Evolutionary conservation across 805 yeast genomes (phyloP).

Genomic region (Nakazawaea siamensis): DNA sequence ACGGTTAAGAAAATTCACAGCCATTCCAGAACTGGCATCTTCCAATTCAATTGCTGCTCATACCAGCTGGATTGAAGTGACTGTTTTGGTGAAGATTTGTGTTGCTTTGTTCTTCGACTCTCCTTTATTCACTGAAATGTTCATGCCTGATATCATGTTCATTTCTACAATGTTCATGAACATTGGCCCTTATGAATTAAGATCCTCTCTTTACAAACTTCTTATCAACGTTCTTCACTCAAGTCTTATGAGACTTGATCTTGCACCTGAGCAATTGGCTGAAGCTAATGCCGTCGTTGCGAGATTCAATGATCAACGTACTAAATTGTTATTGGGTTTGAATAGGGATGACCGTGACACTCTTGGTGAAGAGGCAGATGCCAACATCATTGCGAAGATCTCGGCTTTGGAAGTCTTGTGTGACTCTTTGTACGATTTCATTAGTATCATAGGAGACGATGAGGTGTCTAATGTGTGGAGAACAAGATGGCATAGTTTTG

Average conservation of each 20-base stretch:
- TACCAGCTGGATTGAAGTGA: constrained; percentile 62
- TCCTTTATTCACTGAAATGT: constrained; percentile 48
- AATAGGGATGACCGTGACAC: constrained; percentile 41
- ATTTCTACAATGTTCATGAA: constrained; percentile 57
- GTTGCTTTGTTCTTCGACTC: constrained; percentile 68
- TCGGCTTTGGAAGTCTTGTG: constrained; percentile 52
- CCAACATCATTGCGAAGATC: constrained; percentile 30
- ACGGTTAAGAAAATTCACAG: constrained; percentile 47
- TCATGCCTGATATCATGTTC: constrained; percentile 63
- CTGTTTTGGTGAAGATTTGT: constrained; percentile 55
- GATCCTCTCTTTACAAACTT: constrained; percentile 52
- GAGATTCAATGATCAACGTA: constrained; percentile 51
- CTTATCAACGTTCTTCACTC: constrained; percentile 65
- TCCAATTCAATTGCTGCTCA: constrained; percentile 39
- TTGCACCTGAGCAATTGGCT: constrained; percentile 30
- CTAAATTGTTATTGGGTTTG: constrained; percentile 61
- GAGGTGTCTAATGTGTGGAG: constrained; percentile 49
- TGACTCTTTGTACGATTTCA: constrained; percentile 42
- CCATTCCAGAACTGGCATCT: constrained; percentile 30
- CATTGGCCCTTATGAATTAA: constrained; percentile 43
- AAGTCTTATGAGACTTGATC: constrained; percentile 45
- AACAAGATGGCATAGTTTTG: constrained; percentile 56
- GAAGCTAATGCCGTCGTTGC: constrained; percentile 39
- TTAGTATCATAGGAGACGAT: constrained; percentile 37
- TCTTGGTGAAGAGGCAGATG: constrained; percentile 22